A percentile compares a stretch with the other conserved stretches of the same genome.
These are phyloP conservation scores for Blastocystis sp. DNA, from an alignment of 352 stramenopile genomes.

Conservation along the genomic window DNA sequence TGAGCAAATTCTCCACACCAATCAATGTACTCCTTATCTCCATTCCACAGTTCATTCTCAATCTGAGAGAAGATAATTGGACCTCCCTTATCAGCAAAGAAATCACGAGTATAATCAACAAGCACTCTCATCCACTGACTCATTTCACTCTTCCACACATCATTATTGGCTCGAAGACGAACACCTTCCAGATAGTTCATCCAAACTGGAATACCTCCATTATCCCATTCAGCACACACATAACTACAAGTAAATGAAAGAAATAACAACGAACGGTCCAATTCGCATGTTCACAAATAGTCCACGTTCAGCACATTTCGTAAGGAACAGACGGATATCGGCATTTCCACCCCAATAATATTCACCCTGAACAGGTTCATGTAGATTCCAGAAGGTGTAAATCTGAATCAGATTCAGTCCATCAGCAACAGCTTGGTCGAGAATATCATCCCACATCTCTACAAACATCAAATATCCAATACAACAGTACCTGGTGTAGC, in stretches of 20 bases:
- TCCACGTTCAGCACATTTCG: constrained; percentile 7
- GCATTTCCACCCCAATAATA: constrained; percentile 26
- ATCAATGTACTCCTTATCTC: constrained; percentile 23
- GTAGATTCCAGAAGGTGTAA: constrained; percentile 53
- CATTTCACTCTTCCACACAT: constrained; percentile 39
- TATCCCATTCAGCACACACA: constrained; percentile 54
- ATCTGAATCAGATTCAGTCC: constrained; percentile 61
- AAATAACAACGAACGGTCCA: neutral
- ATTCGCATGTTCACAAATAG: constrained; percentile 45
- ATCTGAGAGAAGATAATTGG: constrained; percentile 51
- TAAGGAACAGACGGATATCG: constrained; percentile 18
- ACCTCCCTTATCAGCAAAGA: constrained; percentile 37
- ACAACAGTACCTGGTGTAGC: constrained; percentile 22
- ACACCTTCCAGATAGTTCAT: constrained; percentile 38
- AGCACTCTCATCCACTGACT: constrained; percentile 54
- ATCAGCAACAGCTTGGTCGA: constrained; percentile 37
- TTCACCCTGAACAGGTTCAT: constrained; percentile 36
- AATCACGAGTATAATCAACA: constrained; percentile 20
- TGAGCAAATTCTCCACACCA: constrained; percentile 50
- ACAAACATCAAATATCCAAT: neutral
- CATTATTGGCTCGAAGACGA: constrained; percentile 16
- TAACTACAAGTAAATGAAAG: neutral
- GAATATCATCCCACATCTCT: constrained; percentile 38
- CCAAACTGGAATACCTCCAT: constrained; percentile 51
- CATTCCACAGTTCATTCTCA: constrained; percentile 30